Evolutionary conservation across 148 eudicot species (phyloP), one percentile per base, ranked within the genome.

Genomic region (Rhododendron ovatum): DNA sequence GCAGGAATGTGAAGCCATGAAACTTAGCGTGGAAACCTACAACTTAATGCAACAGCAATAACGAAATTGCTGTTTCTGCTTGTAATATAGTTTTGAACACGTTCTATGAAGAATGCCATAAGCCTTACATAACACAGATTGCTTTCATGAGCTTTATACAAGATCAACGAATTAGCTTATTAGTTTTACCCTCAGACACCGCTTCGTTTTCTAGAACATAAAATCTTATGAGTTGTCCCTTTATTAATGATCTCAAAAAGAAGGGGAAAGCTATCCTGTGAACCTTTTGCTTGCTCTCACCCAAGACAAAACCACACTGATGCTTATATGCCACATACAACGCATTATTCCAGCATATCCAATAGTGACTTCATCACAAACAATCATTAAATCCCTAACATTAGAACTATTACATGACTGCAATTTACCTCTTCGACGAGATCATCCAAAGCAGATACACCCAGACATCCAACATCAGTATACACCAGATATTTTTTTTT

Each of bases 391-490:
- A 30, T 51, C 51, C 20, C 53, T 55, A 33, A 75, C 85, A 73
- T 63, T 6, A 35, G 51, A 35, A 15, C 41, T 7, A 77, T 3
- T 39, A 85, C n/a, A 82, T 11, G 33, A 61, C n/a, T 53, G 55
- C n/a, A 77, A 84, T 3, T 4, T 93, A 96, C 98, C 98, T 95
- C 99, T 84, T 93, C 92, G 80, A 96, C 91, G 82, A 96, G 96
- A 87, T 95, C 99, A 89, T 90, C 89, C 69, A 96, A 80, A 78
- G 98, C 98, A 88, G 98, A 74, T 45, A 94, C 90, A 30, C 98
- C 99, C 57, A 96, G 91, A 85, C 94, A 89, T 82, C 98, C 99
- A 76, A 95, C 96, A 65, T 98, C 99, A 80, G 94, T 89, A 83
- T 93, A 96, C 50, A 96, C 88, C 85, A 96, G 89, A 85, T 95